These are phyloP conservation scores for Chlamydomonas incerta DNA, from an alignment of 139 green algal species.

Conservation along the genomic window DNA sequence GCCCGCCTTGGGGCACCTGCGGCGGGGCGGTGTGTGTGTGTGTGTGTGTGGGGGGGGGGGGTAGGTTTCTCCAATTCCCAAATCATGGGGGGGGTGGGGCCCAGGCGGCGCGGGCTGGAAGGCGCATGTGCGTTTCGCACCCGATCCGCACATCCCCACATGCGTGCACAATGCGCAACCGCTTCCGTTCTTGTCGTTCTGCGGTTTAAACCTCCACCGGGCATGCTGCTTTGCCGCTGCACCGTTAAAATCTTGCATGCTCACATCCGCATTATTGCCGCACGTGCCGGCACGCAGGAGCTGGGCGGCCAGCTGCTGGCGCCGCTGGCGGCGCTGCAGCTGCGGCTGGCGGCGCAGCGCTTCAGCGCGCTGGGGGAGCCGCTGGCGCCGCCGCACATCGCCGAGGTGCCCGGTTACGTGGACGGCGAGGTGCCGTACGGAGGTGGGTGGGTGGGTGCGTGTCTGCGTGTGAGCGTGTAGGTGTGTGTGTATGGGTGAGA, in stretches of 20 bases:
- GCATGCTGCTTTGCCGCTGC: neutral
- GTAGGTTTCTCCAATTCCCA: too few species aligned
- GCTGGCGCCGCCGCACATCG: neutral
- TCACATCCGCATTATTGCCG: neutral
- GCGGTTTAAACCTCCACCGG: too few species aligned
- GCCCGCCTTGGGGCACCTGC: too few species aligned
- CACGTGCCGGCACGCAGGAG: neutral
- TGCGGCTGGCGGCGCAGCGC: neutral
- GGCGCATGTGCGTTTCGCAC: too few species aligned
- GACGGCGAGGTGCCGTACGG: constrained; percentile 37
- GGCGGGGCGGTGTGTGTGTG: too few species aligned
- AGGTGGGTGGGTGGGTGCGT: neutral
- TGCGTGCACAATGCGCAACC: too few species aligned
- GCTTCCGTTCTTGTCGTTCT: too few species aligned
- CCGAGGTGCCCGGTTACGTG: constrained; percentile 27
- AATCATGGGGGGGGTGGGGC: too few species aligned
- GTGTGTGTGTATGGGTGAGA: too few species aligned
- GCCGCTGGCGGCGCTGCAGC: neutral
- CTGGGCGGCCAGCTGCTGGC: constrained; percentile 7
- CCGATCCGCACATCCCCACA: too few species aligned
- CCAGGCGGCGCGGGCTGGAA: too few species aligned
- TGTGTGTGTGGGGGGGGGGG: too few species aligned
- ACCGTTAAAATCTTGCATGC: neutral
- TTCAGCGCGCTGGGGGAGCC: constrained; percentile 25
- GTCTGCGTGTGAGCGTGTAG: neutral